phyloP scores from a whole-genome alignment of 352 stramenopile species.

The Peronospora tabacina region DNA sequence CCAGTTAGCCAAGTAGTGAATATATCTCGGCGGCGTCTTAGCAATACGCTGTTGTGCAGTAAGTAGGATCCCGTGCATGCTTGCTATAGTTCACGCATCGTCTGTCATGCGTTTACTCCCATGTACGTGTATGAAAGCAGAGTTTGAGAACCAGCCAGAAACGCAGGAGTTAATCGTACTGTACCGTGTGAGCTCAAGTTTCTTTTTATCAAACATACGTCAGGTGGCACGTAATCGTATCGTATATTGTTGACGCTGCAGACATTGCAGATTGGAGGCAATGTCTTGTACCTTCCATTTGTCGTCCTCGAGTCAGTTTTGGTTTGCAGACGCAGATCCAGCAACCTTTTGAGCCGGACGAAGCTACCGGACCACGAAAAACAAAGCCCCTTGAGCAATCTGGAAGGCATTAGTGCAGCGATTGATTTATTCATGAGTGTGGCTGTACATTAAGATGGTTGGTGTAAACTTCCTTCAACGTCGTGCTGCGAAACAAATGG shows the following conservation, averaged over 20 bases:
- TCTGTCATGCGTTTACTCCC: slow-evolving; percentile 20
- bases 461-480: too few relatives aligned
- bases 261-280: too few relatives aligned
- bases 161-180: slow-evolving; percentile 13
- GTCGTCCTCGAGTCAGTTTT: slow-evolving; percentile 55
- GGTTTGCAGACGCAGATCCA: slow-evolving; percentile 71
- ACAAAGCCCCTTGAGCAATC: too few relatives aligned
- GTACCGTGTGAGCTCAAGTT: slow-evolving; percentile 5
- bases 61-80: slow-evolving; percentile 13
- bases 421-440: too few relatives aligned
- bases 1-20: slow-evolving; percentile 28
- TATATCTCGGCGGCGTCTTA: slow-evolving; percentile 16
- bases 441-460: too few relatives aligned
- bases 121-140: slow-evolving; percentile 17
- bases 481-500: too few relatives aligned
- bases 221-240: too few relatives aligned
- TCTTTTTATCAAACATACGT: not conserved
- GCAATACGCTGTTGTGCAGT: slow-evolving; percentile 22
- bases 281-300: too few relatives aligned
- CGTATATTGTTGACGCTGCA: too few relatives aligned
- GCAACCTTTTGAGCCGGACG: slow-evolving; percentile 49
- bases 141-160: slow-evolving; percentile 11
- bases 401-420: too few relatives aligned
- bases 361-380: slow-evolving; percentile 59
- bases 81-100: slow-evolving; percentile 10